A percentile compares a stretch with the other conserved stretches of the same genome.
phyloP scores from a whole-genome alignment of 164 flowering plant genomes.

The Protea cynaroides region DNA sequence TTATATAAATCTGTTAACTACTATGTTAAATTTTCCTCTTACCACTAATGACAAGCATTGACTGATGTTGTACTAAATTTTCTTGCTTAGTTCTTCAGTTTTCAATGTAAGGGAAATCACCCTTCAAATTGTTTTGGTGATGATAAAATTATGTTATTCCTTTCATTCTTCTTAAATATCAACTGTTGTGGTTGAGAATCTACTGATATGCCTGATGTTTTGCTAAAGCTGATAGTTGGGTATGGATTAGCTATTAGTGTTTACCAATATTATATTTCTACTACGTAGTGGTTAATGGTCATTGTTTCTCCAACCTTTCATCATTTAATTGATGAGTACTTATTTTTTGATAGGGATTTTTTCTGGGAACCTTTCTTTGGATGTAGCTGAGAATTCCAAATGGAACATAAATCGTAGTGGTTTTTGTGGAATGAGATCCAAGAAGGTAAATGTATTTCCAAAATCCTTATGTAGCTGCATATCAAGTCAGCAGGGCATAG shows the following conservation, averaged over 20 bases:
- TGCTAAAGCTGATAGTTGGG: not conserved
- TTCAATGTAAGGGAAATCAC: not conserved
- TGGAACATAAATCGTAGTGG: constrained; percentile 86
- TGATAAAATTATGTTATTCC: not conserved
- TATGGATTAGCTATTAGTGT: not conserved
- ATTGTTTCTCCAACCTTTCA: not conserved
- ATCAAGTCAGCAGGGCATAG: not conserved
- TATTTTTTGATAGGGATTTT: constrained; percentile 50
- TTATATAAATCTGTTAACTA: not conserved
- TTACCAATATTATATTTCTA: not conserved
- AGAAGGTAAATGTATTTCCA: constrained; percentile 46
- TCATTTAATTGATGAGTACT: not conserved
- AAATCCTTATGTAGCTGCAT: not conserved
- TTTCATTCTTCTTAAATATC: not conserved
- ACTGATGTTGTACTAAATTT: not conserved
- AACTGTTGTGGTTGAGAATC: not conserved
- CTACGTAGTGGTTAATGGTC: not conserved
- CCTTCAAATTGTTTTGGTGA: no score
- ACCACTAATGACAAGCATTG: no score
- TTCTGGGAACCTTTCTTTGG: constrained; percentile 87
- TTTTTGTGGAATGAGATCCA: constrained; percentile 96
- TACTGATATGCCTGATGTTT: not conserved
- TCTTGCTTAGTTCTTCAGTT: not conserved
- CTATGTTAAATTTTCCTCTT: not conserved
- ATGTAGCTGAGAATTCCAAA: constrained; percentile 55